Base-by-base conservation (phyloP, 2,329 filamentous ascomycete genomes). In the Trichoderma sp. region DNA sequence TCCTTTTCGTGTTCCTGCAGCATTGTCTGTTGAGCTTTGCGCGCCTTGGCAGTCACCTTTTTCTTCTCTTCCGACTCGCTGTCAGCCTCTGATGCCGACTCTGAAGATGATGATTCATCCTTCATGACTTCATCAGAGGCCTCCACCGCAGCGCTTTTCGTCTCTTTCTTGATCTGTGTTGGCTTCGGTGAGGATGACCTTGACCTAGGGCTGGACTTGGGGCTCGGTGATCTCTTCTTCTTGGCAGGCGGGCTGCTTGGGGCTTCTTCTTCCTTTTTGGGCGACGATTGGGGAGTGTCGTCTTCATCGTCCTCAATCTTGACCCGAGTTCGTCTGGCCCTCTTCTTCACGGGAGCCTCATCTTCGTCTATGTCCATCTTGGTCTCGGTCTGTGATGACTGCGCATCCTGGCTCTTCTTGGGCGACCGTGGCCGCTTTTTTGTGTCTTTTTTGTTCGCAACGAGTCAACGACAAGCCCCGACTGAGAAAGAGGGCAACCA, bases 11-110 rank as follows among this genome's bases (percentile, higher is more conserved):
- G 86, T 19, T 85, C 81, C 73, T 88, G 88, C 66, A 97, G 79
- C 55, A 89, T 90, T 9, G 87, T 87, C 75, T 97, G 93, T 12
- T 94, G 85, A 75, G 92, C 91, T 76, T 94, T 86, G 51, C 91
- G 88, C 54, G 88, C 88, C 77, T 96, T 93, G 48, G 87, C 88
- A 57, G 87, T 87, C 54, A 88, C 77, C 69, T 89, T 87, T 2
- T 92, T 88, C 73, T 91, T 91, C 71, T 90, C 82, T 3, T 83
- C 82, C 5, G 24, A 19, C 17, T 87, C 86, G 7, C 79, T 80
- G 39, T 85, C 85, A 0, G 72, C 74, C 7, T 81, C 80, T 14
- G 76, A 76, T 14, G 69, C 72, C 9, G 75, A 75, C 54, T 74
- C 71, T 1, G 73, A 72, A 17, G 69, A 66, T n/a, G 69, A 66